Conservation (phyloP, 345 rosid genomes). For the Cardamine resedifolia region DNA sequence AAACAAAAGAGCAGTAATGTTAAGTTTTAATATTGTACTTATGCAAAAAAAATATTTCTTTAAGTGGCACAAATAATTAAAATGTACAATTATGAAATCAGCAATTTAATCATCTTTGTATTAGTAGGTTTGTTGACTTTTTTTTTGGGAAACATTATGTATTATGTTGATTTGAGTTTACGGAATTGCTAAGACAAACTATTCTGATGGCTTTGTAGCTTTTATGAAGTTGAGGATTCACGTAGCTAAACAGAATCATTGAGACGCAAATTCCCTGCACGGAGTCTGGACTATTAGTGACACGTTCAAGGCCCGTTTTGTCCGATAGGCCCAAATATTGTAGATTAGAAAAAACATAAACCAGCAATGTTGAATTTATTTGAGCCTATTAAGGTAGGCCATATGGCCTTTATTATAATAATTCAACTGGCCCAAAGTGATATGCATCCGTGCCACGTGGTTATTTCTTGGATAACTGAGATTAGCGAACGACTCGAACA, state of each 20-base stretch:
- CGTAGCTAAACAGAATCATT: too few relatives aligned
- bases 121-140: neutral
- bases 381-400: neutral
- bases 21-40: neutral
- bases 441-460: neutral
- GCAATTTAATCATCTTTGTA: neutral
- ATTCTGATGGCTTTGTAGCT: neutral
- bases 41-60: neutral
- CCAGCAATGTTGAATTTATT: neutral
- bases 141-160: neutral
- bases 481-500: neutral
- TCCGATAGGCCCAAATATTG: neutral
- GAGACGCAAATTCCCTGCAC: neutral
- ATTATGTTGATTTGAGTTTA: neutral
- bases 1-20: neutral
- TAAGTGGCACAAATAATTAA: neutral
- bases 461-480: neutral
- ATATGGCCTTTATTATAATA: neutral
- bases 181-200: neutral
- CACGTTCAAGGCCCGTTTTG: neutral
- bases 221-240: neutral
- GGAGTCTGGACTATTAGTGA: neutral
- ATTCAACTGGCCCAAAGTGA: neutral
- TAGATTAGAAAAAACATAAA: neutral
- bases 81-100: neutral